Percentiles rank a stretch among this genome's conserved stretches.
phyloP scores from a whole-genome alignment of 805 yeast species.

The Wickerhamomyces silvicola region DNA sequence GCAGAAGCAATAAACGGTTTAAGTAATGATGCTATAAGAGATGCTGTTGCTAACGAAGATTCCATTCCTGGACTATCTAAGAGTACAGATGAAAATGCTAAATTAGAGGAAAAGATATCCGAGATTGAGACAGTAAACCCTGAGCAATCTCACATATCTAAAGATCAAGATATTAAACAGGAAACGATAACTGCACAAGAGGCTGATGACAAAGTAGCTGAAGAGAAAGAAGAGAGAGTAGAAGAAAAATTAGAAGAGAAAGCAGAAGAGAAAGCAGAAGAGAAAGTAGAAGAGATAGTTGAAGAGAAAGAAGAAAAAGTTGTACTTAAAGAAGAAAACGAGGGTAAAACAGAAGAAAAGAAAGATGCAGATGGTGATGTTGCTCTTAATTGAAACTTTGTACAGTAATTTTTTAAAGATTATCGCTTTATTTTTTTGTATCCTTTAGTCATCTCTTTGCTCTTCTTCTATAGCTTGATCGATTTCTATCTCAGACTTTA shows the following conservation, averaged over 20 bases:
- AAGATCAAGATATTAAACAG: conserved; percentile 5
- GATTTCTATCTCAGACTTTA: conserved; percentile 25
- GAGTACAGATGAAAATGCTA: conserved; percentile 11
- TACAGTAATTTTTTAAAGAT: background rate
- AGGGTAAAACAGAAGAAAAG: background rate
- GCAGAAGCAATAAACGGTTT: conserved; percentile 23
- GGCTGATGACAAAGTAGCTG: background rate
- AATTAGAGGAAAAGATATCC: too few relatives aligned
- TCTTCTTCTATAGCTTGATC: conserved; percentile 6
- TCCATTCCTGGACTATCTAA: conserved; percentile 40
- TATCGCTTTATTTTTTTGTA: background rate
- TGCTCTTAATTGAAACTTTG: conserved; percentile 5
- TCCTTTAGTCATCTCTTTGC: background rate
- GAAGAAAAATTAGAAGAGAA: background rate
- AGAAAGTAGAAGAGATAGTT: background rate
- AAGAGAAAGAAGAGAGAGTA: background rate
- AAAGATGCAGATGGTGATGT: conserved; percentile 20
- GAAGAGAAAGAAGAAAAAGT: background rate
- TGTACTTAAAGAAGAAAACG: background rate
- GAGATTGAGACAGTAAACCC: conserved; percentile 6
- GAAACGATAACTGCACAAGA: conserved; percentile 1
- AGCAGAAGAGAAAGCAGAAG: background rate
- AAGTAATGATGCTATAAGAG: conserved; percentile 44
- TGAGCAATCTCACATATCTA: background rate
- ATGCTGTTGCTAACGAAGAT: conserved; percentile 44